A percentile compares a stretch with the other conserved stretches of the same genome.
Evolutionary conservation across 352 stramenopile species (phyloP).

Genomic region (Phytophthora rubi): DNA sequence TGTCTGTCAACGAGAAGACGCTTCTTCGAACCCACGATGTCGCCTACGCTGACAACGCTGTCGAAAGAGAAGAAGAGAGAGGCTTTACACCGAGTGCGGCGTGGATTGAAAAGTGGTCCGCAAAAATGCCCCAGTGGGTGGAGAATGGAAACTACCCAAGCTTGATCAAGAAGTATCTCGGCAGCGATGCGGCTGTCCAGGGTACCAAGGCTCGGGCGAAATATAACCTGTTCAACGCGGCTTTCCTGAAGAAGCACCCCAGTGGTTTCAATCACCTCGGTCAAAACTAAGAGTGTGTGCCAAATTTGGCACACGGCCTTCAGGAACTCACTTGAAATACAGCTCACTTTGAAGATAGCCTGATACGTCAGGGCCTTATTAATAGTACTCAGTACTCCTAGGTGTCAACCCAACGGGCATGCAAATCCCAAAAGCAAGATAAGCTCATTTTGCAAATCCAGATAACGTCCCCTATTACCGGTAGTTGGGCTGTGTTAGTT

Average conservation of each 20-base stretch:
- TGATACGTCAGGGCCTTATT: too few species aligned
- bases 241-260: not conserved
- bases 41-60: not conserved
- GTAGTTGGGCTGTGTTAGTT: too few species aligned
- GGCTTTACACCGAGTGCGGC: not conserved
- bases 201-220: not conserved
- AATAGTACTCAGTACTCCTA: too few species aligned
- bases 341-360: too few species aligned
- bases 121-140: not conserved
- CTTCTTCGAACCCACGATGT: not conserved
- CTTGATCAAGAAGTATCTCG: not conserved
- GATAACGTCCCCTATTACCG: too few species aligned
- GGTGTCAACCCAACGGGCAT: too few species aligned
- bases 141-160: not conserved
- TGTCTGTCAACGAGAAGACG: not conserved
- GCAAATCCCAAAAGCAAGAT: too few species aligned
- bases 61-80: constrained; percentile 3
- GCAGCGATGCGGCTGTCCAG: not conserved
- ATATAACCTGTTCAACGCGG: constrained; percentile 7
- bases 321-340: too few species aligned
- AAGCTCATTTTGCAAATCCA: too few species aligned
- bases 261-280: not conserved
- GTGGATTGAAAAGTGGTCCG: not conserved
- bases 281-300: too few species aligned
- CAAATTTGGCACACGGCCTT: too few species aligned